Evolutionary conservation across 2,329 filamentous ascomycete species (phyloP), one percentile per base, ranked within the genome.

Genomic region (Bipolaris cookei): DNA sequence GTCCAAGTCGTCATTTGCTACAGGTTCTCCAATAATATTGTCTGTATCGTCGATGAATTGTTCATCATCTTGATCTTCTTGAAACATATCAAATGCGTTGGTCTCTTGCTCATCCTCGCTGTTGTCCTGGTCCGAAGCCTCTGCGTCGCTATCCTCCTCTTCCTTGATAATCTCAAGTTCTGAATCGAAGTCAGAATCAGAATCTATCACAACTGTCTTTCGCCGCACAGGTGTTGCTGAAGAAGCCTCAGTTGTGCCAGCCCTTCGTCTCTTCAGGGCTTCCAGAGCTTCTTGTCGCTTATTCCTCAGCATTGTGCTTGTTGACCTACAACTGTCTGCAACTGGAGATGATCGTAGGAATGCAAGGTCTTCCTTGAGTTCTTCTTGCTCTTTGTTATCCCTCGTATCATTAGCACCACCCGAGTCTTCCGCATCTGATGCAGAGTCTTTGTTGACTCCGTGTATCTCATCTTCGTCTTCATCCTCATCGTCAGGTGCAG

Each of bases 31-130:
- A 5, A 83, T 77, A 0, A 74, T 77, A 41, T 81, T 81, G 5
- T 86, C 82, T 14, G 86, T 87, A 43, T 89, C 78, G 47, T 73
- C 72, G 18, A 93, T 82, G 59, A 92, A 92, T 58, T 85, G 85
- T 2, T 85, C 83, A 28, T 87, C 84, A 23, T 87, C 83, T 7
- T 81, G 77, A 48, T 84, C 81, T n/a, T 82, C 77, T 37, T 82
- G 77, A 65, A 86, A 80, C 67, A 81, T 78, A 28, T 78, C 73
- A 61, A 71, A 72, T 51, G 73, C 73, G 52, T 71, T 73, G 20
- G 64, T 55, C 10, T 63, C 64, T 21, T 65, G 63, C 3, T 57
- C 55, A 5, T 71, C 64, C 1, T 72, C 68, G 28, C 39, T 46
- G 20, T 72, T 69, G 3, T 67, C 65, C n/a, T 65, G 59, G 5